Percentiles rank a stretch among this genome's conserved stretches.
phyloP scores from a whole-genome alignment of 306 rosid genomes.

The Carpinus fangiana region DNA sequence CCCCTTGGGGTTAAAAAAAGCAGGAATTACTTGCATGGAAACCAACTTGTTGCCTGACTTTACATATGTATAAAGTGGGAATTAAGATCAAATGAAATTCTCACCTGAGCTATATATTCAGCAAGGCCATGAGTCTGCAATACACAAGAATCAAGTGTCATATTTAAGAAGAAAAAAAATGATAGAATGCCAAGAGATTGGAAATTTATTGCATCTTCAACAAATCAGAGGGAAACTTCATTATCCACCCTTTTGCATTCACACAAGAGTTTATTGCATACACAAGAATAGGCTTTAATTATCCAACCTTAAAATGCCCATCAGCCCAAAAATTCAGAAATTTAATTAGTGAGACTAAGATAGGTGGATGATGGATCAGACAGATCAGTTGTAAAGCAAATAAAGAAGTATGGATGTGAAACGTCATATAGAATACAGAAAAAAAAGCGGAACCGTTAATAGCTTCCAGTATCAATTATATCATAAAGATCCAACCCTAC shows the following conservation, averaged over 20 bases:
- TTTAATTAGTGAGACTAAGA: slow-evolving; percentile 12
- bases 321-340: neutral
- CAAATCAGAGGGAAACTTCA: slow-evolving; percentile 9
- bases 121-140: slow-evolving; percentile 94
- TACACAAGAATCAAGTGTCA: slow-evolving; percentile 35
- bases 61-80: neutral
- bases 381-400: slow-evolving; percentile 1
- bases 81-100: slow-evolving; percentile 30
- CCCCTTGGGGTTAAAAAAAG: neutral
- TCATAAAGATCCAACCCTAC: slow-evolving; percentile 12
- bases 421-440: slow-evolving; percentile 16
- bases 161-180: slow-evolving; percentile 13
- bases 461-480: slow-evolving; percentile 11
- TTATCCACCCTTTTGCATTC: too few relatives aligned
- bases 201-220: slow-evolving; percentile 12
- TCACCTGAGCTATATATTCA: slow-evolving; percentile 98
- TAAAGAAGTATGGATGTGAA: neutral
- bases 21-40: slow-evolving; percentile 18
- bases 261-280: slow-evolving; percentile 1
- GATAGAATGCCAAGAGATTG: slow-evolving; percentile 1
- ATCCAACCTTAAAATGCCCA: slow-evolving; percentile 17
- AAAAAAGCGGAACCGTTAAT: neutral
- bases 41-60: neutral
- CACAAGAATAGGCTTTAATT: slow-evolving; percentile 2
- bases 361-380: slow-evolving; percentile 8